phyloP scores from a whole-genome alignment of 176 grass and related monocot species.

The Stipa capillata region DNA sequence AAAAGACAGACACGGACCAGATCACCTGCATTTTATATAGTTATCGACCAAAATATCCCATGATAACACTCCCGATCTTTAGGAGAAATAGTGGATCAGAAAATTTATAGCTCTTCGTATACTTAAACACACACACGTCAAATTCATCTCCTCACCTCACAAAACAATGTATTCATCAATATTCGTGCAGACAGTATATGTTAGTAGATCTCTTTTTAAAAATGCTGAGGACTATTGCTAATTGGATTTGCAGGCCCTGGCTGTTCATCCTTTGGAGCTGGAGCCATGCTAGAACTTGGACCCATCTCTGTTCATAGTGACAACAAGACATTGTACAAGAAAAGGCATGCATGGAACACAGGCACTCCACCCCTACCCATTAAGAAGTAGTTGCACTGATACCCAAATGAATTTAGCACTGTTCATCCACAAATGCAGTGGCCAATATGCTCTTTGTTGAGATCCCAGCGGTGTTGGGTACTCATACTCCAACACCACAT shows the following conservation, averaged over 20 bases:
- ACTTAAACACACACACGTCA: too few relatives aligned
- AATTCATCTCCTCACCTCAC: too few relatives aligned
- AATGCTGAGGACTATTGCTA: not conserved
- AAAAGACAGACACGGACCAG: too few relatives aligned
- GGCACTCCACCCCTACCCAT: not conserved
- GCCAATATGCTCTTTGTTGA: slow-evolving; percentile 74
- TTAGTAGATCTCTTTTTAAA: not conserved
- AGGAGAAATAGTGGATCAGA: too few relatives aligned
- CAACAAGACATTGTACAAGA: slow-evolving; percentile 50
- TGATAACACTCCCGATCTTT: too few relatives aligned
- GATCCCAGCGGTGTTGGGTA: slow-evolving; percentile 62
- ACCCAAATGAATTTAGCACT: not conserved
- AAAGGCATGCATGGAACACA: slow-evolving; percentile 54
- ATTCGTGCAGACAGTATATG: not conserved
- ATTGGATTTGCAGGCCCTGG: slow-evolving; percentile 43
- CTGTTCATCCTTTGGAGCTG: slow-evolving; percentile 62
- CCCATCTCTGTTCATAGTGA: slow-evolving; percentile 58
- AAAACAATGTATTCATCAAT: too few relatives aligned
- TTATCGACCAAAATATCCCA: too few relatives aligned
- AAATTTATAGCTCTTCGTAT: too few relatives aligned
- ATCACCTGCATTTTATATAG: too few relatives aligned
- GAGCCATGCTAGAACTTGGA: slow-evolving; percentile 73
- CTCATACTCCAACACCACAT: slow-evolving; percentile 65
- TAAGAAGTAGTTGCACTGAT: not conserved
- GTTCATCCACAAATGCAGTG: slow-evolving; percentile 32